Percentiles rank a stretch among this genome's conserved stretches.
These are phyloP conservation scores for Candida peoriensis DNA, from an alignment of 805 yeast species.

Conservation along the genomic window DNA sequence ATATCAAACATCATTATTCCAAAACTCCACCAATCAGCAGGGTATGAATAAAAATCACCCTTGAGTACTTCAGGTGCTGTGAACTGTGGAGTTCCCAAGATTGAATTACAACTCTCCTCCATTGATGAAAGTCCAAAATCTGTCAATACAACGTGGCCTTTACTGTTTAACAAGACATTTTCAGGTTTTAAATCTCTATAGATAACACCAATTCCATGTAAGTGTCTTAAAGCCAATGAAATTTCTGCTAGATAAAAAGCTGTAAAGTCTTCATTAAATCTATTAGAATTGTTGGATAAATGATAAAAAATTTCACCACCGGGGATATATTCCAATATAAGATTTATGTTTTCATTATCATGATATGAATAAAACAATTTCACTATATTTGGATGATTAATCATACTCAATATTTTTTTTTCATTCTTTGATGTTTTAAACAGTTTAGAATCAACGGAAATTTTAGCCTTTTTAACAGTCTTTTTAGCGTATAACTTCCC, in stretches of 20 bases:
- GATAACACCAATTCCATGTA: slow-evolving; percentile 76
- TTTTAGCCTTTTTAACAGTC: slow-evolving; percentile 75
- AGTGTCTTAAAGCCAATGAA: slow-evolving; percentile 68
- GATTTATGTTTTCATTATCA: slow-evolving; percentile 67
- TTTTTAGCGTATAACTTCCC: slow-evolving; percentile 78
- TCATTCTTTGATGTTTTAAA: slow-evolving; percentile 77
- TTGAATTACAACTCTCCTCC: slow-evolving; percentile 33
- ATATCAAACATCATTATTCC: slow-evolving; percentile 78
- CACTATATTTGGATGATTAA: slow-evolving; percentile 78
- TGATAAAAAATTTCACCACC: slow-evolving; percentile 77
- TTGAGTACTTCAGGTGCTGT: slow-evolving; percentile 83
- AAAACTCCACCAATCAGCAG: slow-evolving; percentile 90
- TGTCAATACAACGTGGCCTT: slow-evolving; percentile 79
- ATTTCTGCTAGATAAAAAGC: slow-evolving; percentile 79
- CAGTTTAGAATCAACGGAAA: slow-evolving; percentile 47
- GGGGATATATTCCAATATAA: slow-evolving; percentile 76
- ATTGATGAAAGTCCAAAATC: slow-evolving; percentile 71
- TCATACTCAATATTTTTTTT: slow-evolving; percentile 62
- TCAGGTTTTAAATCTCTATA: slow-evolving; percentile 90
- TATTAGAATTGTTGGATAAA: slow-evolving; percentile 30
- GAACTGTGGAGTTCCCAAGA: slow-evolving; percentile 41
- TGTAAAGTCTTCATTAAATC: slow-evolving; percentile 57
- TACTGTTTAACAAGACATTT: slow-evolving; percentile 69
- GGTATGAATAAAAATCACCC: slow-evolving; percentile 73
- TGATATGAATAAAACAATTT: slow-evolving; percentile 80